phyloP scores from a whole-genome alignment of 139 green algal species.

The Pseudopediastrum boryanum region DNA sequence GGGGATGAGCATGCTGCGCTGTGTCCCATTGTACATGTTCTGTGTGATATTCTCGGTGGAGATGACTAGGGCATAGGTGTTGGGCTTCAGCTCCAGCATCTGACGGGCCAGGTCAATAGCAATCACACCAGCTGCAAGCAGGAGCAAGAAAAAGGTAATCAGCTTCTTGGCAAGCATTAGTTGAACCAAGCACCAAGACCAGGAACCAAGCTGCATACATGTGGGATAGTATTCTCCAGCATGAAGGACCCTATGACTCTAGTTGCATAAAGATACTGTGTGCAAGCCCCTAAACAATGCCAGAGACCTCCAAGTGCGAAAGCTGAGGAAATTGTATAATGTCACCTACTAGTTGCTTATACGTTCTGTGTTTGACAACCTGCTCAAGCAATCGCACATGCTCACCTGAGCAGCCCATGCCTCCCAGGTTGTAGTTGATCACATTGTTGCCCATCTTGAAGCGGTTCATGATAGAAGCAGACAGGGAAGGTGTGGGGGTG shows the following conservation, averaged over 20 bases:
- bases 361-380: no score
- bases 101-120: constrained; percentile 88
- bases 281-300: no score
- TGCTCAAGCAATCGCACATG: no score
- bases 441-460: constrained; percentile 84
- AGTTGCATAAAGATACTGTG: no score
- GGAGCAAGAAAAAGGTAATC: not conserved
- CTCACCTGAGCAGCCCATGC: constrained; percentile 82
- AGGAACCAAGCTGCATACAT: no score
- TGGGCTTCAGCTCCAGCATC: constrained; percentile 86
- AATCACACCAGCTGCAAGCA: constrained; percentile 30
- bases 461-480: constrained; percentile 90
- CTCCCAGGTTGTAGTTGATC: constrained; percentile 91
- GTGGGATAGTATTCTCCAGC: no score
- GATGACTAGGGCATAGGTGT: constrained; percentile 85
- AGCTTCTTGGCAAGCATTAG: no score
- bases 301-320: no score
- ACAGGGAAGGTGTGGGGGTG: constrained; percentile 93
- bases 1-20: constrained; percentile 96
- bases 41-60: constrained; percentile 99
- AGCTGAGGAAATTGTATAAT: no score
- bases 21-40: constrained; percentile 81
- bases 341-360: no score
- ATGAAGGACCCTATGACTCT: no score
- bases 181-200: no score